Evolutionary conservation across 768 basidiomycete species (phyloP).

Genomic region (Mycena crocata): DNA sequence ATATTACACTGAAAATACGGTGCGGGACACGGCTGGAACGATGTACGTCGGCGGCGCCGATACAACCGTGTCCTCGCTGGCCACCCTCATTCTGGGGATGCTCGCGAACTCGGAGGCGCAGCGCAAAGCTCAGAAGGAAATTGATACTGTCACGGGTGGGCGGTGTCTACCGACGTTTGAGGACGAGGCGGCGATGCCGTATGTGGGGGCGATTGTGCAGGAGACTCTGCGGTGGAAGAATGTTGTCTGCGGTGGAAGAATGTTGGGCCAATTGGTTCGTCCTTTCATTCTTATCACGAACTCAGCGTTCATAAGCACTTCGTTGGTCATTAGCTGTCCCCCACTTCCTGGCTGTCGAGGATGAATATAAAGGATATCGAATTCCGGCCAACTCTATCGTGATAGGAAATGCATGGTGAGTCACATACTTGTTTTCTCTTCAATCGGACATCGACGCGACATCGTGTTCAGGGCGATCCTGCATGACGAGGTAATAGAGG

Average conservation of each 20-base stretch:
- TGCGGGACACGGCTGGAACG: background rate
- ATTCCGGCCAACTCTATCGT: slow-evolving; percentile 10
- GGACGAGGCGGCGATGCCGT: background rate
- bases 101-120: slow-evolving; percentile 2
- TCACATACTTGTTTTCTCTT: background rate
- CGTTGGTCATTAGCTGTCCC: no score
- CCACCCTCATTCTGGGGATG: slow-evolving; percentile 3
- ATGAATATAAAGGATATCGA: slow-evolving; percentile 4
- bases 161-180: background rate
- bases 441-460: background rate
- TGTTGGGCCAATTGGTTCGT: slow-evolving; percentile 3
- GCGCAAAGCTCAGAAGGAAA: background rate
- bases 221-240: slow-evolving; percentile 6
- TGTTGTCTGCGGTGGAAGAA: slow-evolving; percentile 8
- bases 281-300: no score
- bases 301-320: no score
- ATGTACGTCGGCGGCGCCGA: slow-evolving; percentile 13
- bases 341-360: background rate
- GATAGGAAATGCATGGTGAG: slow-evolving; percentile 7
- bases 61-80: slow-evolving; percentile 6
- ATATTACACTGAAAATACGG: slow-evolving; percentile 6
- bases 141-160: background rate
- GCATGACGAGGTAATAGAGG: slow-evolving; percentile 3
- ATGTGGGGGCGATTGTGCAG: slow-evolving; percentile 2
- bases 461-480: slow-evolving; percentile 11